Evolutionary conservation across 257 asterid species (phyloP), one percentile per base, ranked within the genome.

Genomic region (Solanum clarkiae): DNA sequence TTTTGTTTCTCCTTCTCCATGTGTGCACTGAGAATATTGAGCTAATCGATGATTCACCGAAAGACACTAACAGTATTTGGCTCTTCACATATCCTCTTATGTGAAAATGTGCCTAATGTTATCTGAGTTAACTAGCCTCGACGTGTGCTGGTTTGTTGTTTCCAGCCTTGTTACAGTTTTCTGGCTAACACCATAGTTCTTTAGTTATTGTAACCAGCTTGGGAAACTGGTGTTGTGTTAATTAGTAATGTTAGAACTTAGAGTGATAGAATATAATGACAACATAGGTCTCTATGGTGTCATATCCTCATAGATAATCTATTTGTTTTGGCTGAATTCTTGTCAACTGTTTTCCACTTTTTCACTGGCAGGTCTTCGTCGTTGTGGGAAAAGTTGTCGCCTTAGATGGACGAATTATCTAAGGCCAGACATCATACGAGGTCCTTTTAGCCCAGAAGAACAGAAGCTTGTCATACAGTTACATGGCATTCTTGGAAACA

Each of bases 361-460:
- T 17, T 15, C 40, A 24, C 69, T 26, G 57, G 0, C 87, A 95
- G 99, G 99, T 6, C 98, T 96, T 86, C 94, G 93, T 82, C 95
- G 99, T 1, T 96, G 99, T 80, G 99, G 99, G 83, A 96, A 96
- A 93, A 96, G 99, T 89, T 96, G 99, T 66, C 86, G 99, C 8
- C 90, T 96, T 7, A 88, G 99, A 45, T 96, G 99, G 98, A 91
- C 97, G 12, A 96, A 96, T 91, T 96, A 96, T 85, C 98, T 96
- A 13, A 90, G 98, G 88, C 98, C 99, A 14, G 98, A 94, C 90
- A 96, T 96, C 26, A 96, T 92, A 87, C 94, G 98, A 16, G 98
- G 99, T 18, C 98, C 98, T 8, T 96, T 96, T 81, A 91, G 71
- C 66, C 86, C 91, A 1, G 98, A 94, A 9, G 99, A 96, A 53